Base-by-base conservation (phyloP, 2,329 filamentous ascomycete genomes). In the Alternaria sp. region DNA sequence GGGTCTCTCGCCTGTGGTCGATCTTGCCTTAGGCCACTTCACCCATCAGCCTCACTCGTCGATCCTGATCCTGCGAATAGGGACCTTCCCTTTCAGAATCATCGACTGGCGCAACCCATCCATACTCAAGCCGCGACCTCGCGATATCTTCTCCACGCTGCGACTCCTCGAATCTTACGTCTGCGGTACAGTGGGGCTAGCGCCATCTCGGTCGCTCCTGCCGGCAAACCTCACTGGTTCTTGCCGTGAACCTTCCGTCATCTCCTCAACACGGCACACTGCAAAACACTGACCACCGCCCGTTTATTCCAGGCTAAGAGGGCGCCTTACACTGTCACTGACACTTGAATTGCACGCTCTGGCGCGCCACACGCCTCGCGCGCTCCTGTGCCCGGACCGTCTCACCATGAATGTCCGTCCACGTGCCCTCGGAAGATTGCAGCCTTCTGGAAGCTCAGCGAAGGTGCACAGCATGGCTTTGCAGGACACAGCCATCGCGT, bases 41-140 rank as follows among this genome's bases (percentile, higher is more conserved):
- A 54, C 55, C 51, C 64, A 69, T 65, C 69, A 75, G 74, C 75
- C 75, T 78, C 74, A 75, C 70, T 75, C 63, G 75, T 67, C 67
- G 73, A 76, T 77, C 74, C 57, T 56, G 44, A n/a, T 54, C 44
- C 70, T 66, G 63, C 63, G 63, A 62, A 63, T 46, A 34, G 53
- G 46, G 54, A 57, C 52, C 38, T 43, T 28, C 36, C 48, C 30
- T 16, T 39, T 59, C 42, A 36, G 26, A 32, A n/a, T 18, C 16
- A 18, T 22, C 7, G 42, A 48, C 34, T 32, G 60, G 42, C 51
- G 47, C 55, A 49, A 49, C 18, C 6, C 32, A 36, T 16, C 32
- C 30, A 34, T 36, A 38, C 55, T 54, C 46, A 24, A 62, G 41
- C 26, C 46, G 55, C 59, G 38, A 52, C 55, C 36, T 43, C 30